Conservation (phyloP, 176 grass and related monocot species). For the Canna indica region DNA sequence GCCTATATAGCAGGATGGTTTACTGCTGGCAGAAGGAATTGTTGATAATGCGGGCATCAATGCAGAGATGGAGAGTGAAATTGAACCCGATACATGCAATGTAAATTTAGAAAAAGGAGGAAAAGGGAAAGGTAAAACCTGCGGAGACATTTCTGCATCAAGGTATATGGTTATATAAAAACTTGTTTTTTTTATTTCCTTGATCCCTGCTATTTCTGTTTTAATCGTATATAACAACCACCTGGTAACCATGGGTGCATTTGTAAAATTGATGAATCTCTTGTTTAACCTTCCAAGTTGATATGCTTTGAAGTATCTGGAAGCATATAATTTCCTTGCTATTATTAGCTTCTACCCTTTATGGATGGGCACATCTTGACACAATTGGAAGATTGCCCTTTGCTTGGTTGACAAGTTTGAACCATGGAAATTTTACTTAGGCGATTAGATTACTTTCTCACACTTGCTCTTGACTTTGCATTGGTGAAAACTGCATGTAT, state of each 20-base stretch:
- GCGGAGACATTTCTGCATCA: constrained; percentile 10
- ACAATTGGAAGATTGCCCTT: neutral
- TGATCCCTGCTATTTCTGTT: neutral
- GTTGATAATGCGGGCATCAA: constrained; percentile 19
- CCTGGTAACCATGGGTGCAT: neutral
- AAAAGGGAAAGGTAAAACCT: constrained; percentile 11
- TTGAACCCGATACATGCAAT: constrained; percentile 16
- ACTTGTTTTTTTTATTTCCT: neutral
- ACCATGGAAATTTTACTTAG: neutral
- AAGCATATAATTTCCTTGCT: neutral
- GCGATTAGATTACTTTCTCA: neutral
- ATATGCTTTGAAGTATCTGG: neutral
- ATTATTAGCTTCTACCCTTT: neutral
- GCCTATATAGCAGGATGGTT: constrained; percentile 46
- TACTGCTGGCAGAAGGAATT: constrained; percentile 36
- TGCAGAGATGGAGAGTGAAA: constrained; percentile 22
- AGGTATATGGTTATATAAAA: constrained; percentile 11
- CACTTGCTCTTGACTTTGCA: neutral
- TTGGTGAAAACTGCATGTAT: neutral
- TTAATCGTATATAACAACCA: neutral
- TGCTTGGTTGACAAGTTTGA: neutral
- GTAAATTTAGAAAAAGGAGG: neutral
- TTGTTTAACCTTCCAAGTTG: neutral
- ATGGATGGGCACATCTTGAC: neutral
- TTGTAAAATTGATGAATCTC: neutral